Evolutionary conservation across 106 monocot species (phyloP), one percentile per base, ranked within the genome.

Genomic region (Dioscorea zingiberensis): DNA sequence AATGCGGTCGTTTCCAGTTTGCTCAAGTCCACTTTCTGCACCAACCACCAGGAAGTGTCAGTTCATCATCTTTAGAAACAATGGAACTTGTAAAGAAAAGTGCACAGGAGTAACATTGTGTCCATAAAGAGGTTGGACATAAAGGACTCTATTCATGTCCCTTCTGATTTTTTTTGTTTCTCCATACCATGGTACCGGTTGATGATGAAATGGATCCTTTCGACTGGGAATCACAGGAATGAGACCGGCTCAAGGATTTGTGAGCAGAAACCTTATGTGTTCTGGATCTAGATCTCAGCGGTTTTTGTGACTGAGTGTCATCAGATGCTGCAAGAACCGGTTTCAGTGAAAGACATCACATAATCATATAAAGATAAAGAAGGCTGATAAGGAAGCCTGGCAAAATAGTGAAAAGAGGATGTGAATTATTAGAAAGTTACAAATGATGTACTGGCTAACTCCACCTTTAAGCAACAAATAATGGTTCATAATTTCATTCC

Each of bases 1-100:
- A 91, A 71, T 56, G 91, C 81, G 23, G 75, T 78, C 29, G 78
- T 86, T 78, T 91, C 91, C 30, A 91, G 75, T 69, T 91, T 91
- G 75, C 91, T 86, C 7, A 91, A 65, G 62, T 91, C 91, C 12
- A 91, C 86, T 65, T 78, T 76, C 86, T 91, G 81, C 63, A 81
- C 21, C 28, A 61, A 68, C 16, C 28, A 69, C 32, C n/a, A 18
- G 32, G 64, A 44, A 57, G 26, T 44, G 46, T 72, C 21, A 60
- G 54, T 29, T 32, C 17, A 18, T 38, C 4, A 11, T 16, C n/a
- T n/a, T 62, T 17, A 62, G 14, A 44, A 38, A 14, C 5, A 2
- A 38, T 38, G 4, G 4, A 38, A 2, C 38, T 38, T 38, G 38
- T 38, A 38, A 38, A 38, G 38, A 38, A 10, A 38, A 10, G 10